These are phyloP conservation scores for Camellia japonica DNA, from an alignment of 148 eudicot genomes.

Conservation along the genomic window DNA sequence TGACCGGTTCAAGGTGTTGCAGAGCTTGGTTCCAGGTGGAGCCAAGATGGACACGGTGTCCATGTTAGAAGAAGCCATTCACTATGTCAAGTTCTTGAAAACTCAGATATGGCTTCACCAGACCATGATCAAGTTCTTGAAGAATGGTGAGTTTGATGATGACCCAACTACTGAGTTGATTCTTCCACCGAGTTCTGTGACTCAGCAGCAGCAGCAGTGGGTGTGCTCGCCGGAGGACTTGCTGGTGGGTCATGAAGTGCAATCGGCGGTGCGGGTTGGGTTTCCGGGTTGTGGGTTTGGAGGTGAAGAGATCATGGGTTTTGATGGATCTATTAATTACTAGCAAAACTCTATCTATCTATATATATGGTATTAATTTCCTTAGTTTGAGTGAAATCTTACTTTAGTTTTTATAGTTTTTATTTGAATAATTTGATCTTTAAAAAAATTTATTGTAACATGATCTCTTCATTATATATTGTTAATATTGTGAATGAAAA, in stretches of 20 bases:
- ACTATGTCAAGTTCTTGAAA: conserved; percentile 67
- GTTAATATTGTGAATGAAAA: too few species aligned
- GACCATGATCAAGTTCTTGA: conserved; percentile 22
- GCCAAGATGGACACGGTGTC: conserved; percentile 70
- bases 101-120: conserved; percentile 62
- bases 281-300: background rate
- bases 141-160: background rate
- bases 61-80: conserved; percentile 66
- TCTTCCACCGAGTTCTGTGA: too few species aligned
- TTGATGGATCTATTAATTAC: background rate
- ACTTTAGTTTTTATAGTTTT: too few species aligned
- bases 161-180: too few species aligned
- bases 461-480: too few species aligned
- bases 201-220: too few species aligned
- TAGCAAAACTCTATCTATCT: background rate
- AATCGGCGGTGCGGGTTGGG: background rate
- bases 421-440: too few species aligned
- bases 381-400: too few species aligned
- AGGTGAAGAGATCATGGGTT: background rate
- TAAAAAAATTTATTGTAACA: too few species aligned
- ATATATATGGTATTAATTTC: too few species aligned
- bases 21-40: conserved; percentile 67
- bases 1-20: conserved; percentile 58
- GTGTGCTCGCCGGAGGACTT: background rate
- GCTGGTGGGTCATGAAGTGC: background rate